Base-by-base conservation (phyloP, 2,329 filamentous ascomycete genomes). In the Penicillium sp. region DNA sequence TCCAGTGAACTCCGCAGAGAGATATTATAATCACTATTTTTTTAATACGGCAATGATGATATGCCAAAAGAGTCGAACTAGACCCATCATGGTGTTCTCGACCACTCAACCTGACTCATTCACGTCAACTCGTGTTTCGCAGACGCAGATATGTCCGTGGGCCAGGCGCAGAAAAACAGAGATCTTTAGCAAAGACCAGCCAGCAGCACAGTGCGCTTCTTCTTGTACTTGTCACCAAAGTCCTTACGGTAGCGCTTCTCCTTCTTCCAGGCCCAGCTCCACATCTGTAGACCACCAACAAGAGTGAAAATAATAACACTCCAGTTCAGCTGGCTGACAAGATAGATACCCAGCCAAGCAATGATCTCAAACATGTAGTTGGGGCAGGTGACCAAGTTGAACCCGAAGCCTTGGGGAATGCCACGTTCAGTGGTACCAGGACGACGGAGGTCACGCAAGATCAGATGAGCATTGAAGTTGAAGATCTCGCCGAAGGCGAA, bases 291-390 rank as follows among this genome's bases (percentile, higher is more conserved):
- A 14, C 81, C 83, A 29, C 91, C 91, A 48, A 91, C 81, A 21
- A 81, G 71, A 56, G 90, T 86, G 75, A 97, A 97, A 18, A 96
- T 64, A 14, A 86, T 79, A 0, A 94, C 90, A 47, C 87, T 84
- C 79, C 89, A 88, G 76, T 88, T 92, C 55, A 78, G 58, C 67
- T 90, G 87, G 65, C 87, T 92, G 50, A 93, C 83, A 39, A 96
- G 71, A 63, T 89, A 87, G 51, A 97, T 81, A 23, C 92, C 92
- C 26, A 90, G 65, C 94, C 94, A 99, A 0, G 92, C 86, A 33
- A 96, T 73, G 6, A 90, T 82, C 72, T 99, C 94, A 65, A 95
- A 97, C 79, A 96, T 85, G 80, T 99, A 99, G 79, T 99, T 99
- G 37, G 94, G 94, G 78, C 92, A 96, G 11, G 94, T 99, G 48